These are phyloP conservation scores for Kwoniella mangroviensis DNA, from an alignment of 768 basidiomycete species.

Conservation along the genomic window DNA sequence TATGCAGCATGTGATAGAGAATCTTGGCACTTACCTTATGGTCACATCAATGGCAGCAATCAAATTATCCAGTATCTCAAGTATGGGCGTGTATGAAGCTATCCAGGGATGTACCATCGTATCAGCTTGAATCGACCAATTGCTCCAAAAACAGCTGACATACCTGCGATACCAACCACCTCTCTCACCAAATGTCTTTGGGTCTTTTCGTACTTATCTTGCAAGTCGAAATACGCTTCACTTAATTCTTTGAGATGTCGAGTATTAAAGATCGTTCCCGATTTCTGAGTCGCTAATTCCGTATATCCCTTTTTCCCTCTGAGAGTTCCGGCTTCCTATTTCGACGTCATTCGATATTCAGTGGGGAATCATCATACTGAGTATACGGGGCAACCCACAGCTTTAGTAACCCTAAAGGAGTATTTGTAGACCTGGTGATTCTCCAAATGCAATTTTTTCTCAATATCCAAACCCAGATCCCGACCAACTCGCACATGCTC, in stretches of 20 bases:
- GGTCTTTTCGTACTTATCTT: conserved; percentile 71
- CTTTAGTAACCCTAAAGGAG: conserved; percentile 89
- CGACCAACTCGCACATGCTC: conserved; percentile 74
- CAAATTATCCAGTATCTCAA: conserved; percentile 80
- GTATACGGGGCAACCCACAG: conserved; percentile 63
- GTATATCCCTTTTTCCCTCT: conserved; percentile 70
- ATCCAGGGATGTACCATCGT: background rate
- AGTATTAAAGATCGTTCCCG: conserved; percentile 88
- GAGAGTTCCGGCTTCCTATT: conserved; percentile 78
- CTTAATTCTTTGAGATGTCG: conserved; percentile 71
- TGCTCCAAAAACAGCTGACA: conserved; percentile 46
- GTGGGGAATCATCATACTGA: background rate
- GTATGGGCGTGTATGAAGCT: conserved; percentile 90
- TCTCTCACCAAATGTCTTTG: conserved; percentile 87
- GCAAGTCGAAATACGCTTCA: conserved; percentile 71
- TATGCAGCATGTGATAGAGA: no score
- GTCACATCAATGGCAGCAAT: conserved; percentile 92
- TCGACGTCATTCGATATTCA: background rate
- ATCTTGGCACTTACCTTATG: conserved; percentile 66
- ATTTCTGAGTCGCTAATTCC: conserved; percentile 82
- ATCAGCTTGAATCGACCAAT: background rate
- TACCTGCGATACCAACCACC: conserved; percentile 88
- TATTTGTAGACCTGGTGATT: conserved; percentile 87
- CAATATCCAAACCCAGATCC: conserved; percentile 78
- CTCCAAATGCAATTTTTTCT: conserved; percentile 95